A percentile compares a stretch with the other conserved stretches of the same genome.
Evolutionary conservation across 345 rosid genomes (phyloP).

Genomic region (Euphorbia lathyris): DNA sequence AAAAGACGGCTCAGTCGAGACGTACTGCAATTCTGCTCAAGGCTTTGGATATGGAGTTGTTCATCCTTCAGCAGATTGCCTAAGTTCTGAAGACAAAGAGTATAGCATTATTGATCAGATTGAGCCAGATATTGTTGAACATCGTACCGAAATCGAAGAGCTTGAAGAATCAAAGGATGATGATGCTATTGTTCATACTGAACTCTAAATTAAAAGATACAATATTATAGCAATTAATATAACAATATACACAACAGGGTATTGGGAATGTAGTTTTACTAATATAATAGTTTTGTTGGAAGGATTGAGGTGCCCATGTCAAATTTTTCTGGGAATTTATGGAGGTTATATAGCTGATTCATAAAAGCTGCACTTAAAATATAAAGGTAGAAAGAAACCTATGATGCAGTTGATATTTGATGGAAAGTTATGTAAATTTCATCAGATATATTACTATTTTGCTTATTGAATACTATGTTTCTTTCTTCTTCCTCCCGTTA

Average conservation of each 20-base stretch:
- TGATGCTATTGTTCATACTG: slow-evolving; percentile 49
- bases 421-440: neutral
- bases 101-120: neutral
- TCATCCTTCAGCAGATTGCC: slow-evolving; percentile 91
- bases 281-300: slow-evolving; percentile 5
- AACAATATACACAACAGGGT: slow-evolving; percentile 10
- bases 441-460: slow-evolving; percentile 10
- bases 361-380: neutral
- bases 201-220: slow-evolving; percentile 37
- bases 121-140: neutral
- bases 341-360: neutral
- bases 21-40: slow-evolving; percentile 87
- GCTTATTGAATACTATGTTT: neutral
- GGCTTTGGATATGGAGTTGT: slow-evolving; percentile 76
- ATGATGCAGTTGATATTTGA: slow-evolving; percentile 8
- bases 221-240: slow-evolving; percentile 9
- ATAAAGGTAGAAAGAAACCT: neutral
- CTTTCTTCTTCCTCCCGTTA: neutral
- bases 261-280: neutral
- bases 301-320: neutral
- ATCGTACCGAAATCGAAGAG: slow-evolving; percentile 9
- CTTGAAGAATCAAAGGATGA: slow-evolving; percentile 16
- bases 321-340: neutral
- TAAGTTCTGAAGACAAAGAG: slow-evolving; percentile 61
- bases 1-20: slow-evolving; percentile 68